A percentile compares a stretch with the other conserved stretches of the same genome.
phyloP scores from a whole-genome alignment of 2,329 filamentous ascomycete genomes.

The Monosporascus sp. region DNA sequence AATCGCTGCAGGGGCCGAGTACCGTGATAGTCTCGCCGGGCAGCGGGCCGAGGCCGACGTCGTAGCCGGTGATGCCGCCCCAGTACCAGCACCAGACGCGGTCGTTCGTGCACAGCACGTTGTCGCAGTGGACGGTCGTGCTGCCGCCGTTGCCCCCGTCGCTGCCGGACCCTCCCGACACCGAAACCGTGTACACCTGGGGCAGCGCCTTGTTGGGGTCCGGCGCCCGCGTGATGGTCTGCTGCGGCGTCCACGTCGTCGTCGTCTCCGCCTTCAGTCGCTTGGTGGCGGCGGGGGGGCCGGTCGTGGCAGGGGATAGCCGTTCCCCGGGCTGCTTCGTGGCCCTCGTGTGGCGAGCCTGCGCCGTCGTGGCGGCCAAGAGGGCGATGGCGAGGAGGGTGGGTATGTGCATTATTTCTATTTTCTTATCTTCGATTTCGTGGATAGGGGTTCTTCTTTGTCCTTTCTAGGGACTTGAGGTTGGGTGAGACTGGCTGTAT shows the following conservation, averaged over 20 bases:
- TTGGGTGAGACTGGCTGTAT: no score
- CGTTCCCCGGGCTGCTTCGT: no score
- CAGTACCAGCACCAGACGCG: conserved; percentile 24
- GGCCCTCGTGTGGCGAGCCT: neutral
- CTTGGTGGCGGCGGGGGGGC: neutral
- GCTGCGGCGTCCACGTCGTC: neutral
- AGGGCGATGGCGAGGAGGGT: no score
- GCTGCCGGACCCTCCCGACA: neutral
- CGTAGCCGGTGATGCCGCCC: conserved; percentile 25
- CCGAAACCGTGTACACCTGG: neutral
- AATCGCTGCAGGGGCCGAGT: conserved; percentile 14
- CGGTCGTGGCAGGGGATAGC: neutral
- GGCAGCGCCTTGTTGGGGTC: no score
- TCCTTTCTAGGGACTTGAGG: no score
- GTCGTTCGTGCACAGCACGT: conserved; percentile 19
- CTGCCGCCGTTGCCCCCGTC: neutral
- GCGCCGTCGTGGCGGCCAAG: neutral
- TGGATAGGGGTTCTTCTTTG: no score
- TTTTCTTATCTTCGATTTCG: no score
- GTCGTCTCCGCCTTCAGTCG: neutral
- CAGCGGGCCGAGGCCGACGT: conserved; percentile 19
- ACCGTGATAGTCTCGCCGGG: conserved; percentile 20
- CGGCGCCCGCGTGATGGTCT: no score
- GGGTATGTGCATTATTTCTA: no score
- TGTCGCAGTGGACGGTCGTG: conserved; percentile 17